Percentiles rank a stretch among this genome's conserved stretches.
Conservation (phyloP, 139 green algal species). For the Desmodesmus armatus region DNA sequence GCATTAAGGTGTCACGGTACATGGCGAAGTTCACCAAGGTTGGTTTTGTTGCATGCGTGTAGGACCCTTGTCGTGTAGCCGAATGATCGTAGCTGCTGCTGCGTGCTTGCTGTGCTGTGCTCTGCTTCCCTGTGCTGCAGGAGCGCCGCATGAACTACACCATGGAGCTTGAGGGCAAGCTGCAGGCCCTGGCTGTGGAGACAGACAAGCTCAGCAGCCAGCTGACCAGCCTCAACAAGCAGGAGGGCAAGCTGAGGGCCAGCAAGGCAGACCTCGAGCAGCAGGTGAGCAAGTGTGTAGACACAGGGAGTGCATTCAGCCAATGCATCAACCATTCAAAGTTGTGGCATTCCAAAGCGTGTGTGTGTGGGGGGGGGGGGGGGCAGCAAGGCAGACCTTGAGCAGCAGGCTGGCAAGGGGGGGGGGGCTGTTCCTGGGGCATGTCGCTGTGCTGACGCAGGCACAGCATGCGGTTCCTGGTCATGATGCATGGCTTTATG, state of each 20-base stretch:
- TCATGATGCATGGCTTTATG: neutral
- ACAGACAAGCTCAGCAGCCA: slow-evolving; percentile 10
- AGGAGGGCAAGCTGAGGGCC: neutral
- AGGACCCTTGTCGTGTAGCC: too few relatives aligned
- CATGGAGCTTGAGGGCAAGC: slow-evolving; percentile 58
- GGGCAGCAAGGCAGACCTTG: neutral
- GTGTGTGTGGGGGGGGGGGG: too few relatives aligned
- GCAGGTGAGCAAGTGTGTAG: neutral
- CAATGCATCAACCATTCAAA: too few relatives aligned
- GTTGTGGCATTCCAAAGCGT: neutral
- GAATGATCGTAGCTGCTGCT: neutral
- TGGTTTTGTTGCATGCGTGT: too few relatives aligned
- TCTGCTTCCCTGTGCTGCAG: slow-evolving; percentile 61
- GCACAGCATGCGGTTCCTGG: neutral
- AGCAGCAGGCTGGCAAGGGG: neutral
- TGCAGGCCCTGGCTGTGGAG: slow-evolving; percentile 19
- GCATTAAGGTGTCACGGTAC: neutral
- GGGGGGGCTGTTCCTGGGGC: neutral
- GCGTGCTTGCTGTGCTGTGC: slow-evolving; percentile 40
- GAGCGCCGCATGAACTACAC: slow-evolving; percentile 69
- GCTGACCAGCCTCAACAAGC: slow-evolving; percentile 1
- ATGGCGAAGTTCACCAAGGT: too few relatives aligned
- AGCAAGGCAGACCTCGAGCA: slow-evolving; percentile 15
- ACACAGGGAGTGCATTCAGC: neutral
- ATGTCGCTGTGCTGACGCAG: neutral